phyloP scores from a whole-genome alignment of 306 rosid species.

The Cercis canadensis region DNA sequence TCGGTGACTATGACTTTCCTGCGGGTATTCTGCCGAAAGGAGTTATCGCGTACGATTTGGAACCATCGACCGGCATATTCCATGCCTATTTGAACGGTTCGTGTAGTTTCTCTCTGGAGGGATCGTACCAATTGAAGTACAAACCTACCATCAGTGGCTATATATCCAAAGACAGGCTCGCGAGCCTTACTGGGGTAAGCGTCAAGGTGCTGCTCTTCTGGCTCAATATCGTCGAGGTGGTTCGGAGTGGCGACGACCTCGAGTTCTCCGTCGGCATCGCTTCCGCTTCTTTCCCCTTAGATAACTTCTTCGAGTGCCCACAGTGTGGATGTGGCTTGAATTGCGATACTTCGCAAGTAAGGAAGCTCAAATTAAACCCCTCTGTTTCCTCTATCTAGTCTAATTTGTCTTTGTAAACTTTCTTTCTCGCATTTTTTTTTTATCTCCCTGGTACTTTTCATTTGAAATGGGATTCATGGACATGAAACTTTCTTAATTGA shows the following conservation, averaged over 20 bases:
- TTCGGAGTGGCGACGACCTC: slow-evolving; percentile 57
- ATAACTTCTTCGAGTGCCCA: slow-evolving; percentile 75
- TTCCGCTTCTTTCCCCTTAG: slow-evolving; percentile 71
- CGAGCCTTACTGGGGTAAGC: slow-evolving; percentile 66
- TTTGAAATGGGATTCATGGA: too few species aligned
- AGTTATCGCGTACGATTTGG: slow-evolving; percentile 53
- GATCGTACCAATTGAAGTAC: slow-evolving; percentile 69
- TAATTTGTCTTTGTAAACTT: not conserved
- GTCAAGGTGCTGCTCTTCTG: slow-evolving; percentile 80
- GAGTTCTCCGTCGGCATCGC: slow-evolving; percentile 81
- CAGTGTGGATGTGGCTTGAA: slow-evolving; percentile 79
- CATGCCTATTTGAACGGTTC: slow-evolving; percentile 59
- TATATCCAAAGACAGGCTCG: slow-evolving; percentile 55
- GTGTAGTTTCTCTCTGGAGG: slow-evolving; percentile 77
- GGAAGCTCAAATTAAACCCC: slow-evolving; percentile 58
- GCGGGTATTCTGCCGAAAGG: slow-evolving; percentile 80
- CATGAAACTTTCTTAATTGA: too few species aligned
- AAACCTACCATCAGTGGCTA: slow-evolving; percentile 67
- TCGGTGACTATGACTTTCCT: slow-evolving; percentile 62
- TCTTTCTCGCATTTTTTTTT: not conserved
- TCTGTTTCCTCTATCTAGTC: slow-evolving; percentile 54
- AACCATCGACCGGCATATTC: slow-evolving; percentile 55
- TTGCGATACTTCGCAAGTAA: slow-evolving; percentile 49
- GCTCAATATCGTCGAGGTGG: slow-evolving; percentile 79
- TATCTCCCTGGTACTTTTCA: not conserved